phyloP scores from a whole-genome alignment of 208 protist species.

The Novymonas esmeraldas region DNA sequence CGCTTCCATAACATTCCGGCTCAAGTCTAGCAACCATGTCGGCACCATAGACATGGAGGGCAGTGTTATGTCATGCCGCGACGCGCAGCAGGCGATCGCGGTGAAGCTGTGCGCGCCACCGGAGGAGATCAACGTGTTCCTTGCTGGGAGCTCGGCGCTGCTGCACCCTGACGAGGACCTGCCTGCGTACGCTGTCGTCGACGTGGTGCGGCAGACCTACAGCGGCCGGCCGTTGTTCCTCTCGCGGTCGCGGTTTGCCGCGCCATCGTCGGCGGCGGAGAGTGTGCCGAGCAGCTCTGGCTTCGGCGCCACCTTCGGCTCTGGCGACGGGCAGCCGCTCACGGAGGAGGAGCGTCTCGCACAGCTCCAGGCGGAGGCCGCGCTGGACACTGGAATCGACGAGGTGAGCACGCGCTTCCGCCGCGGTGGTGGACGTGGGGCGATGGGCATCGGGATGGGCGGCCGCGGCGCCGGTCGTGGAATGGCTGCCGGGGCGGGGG shows the following conservation, averaged over 20 bases:
- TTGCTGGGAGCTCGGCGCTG: constrained; percentile 64
- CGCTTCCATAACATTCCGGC: constrained; percentile 81
- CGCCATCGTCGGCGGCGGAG: neutral
- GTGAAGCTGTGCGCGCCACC: constrained; percentile 61
- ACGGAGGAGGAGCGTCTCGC: constrained; percentile 87
- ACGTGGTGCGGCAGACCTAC: constrained; percentile 73
- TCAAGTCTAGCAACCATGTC: constrained; percentile 80
- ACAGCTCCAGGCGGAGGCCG: constrained; percentile 72
- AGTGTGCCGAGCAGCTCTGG: neutral
- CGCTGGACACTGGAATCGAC: constrained; percentile 80
- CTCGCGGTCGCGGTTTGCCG: constrained; percentile 14
- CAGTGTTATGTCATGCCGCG: constrained; percentile 64
- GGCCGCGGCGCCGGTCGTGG: constrained; percentile 13
- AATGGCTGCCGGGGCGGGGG: constrained; percentile 1
- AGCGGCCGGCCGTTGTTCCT: constrained; percentile 23
- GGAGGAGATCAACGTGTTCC: constrained; percentile 81
- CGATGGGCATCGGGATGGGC: constrained; percentile 18
- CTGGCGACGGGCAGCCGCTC: constrained; percentile 25
- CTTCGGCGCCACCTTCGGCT: neutral
- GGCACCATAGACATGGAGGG: constrained; percentile 77
- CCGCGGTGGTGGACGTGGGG: constrained; percentile 25
- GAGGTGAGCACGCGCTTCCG: constrained; percentile 45
- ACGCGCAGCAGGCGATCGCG: constrained; percentile 76
- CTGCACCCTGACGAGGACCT: constrained; percentile 84
- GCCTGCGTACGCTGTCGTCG: constrained; percentile 73